Conservation (phyloP, 352 stramenopile species). For the Phytopythium mirpurense region DNA sequence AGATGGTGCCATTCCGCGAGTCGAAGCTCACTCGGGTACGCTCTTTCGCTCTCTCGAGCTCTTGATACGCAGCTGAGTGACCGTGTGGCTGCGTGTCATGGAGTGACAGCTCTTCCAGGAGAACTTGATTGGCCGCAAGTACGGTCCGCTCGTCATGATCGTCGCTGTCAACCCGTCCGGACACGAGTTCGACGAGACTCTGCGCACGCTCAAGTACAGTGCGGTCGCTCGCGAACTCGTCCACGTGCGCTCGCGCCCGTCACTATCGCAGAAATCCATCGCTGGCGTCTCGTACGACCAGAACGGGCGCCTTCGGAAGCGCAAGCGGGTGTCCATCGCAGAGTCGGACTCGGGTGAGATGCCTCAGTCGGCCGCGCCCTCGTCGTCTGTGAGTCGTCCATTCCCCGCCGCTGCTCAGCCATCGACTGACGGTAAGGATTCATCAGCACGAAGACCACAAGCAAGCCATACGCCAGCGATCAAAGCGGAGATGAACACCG, state of each 20-base stretch:
- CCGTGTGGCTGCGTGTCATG: not conserved
- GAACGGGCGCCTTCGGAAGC: conserved; percentile 43
- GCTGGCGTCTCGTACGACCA: conserved; percentile 41
- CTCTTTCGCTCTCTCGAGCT: not conserved
- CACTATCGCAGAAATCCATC: conserved; percentile 27
- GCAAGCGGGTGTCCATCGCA: conserved; percentile 16
- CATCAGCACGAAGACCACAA: not conserved
- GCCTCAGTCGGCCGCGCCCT: not conserved
- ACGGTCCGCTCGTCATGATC: conserved; percentile 93
- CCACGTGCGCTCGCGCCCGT: conserved; percentile 31
- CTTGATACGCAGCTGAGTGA: no score
- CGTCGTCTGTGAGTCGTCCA: not conserved
- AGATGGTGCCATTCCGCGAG: conserved; percentile 96
- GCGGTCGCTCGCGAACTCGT: conserved; percentile 90
- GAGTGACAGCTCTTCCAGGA: conserved; percentile 90
- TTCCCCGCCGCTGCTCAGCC: not conserved
- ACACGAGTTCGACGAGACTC: conserved; percentile 95
- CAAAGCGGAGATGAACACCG: conserved; percentile 15
- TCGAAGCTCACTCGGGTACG: conserved; percentile 91
- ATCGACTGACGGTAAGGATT: not conserved
- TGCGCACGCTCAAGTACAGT: conserved; percentile 94
- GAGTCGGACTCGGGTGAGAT: conserved; percentile 11
- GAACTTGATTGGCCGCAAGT: conserved; percentile 82
- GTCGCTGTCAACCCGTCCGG: conserved; percentile 93
- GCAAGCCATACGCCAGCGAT: not conserved